Base-by-base conservation (phyloP, 257 asterid genomes). In the Schizonepeta tenuifolia region DNA sequence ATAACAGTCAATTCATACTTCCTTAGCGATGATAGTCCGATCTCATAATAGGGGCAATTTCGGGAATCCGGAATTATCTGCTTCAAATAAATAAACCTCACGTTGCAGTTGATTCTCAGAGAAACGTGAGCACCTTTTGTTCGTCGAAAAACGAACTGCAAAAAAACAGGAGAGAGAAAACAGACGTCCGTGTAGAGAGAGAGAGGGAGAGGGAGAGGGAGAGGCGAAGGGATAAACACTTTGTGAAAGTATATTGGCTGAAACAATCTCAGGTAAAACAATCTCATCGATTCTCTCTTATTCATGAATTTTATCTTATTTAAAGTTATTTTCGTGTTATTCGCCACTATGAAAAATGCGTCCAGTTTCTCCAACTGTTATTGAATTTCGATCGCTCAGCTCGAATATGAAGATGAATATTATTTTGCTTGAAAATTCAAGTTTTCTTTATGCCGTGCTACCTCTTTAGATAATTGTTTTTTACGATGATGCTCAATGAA, bases 1-100 rank as follows among this genome's bases (percentile, higher is more conserved):
- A 80, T 8, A 71, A 0, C 13, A 1, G 82, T 77, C 82, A 77
- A 50, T 54, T 13, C 51, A 1, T 0, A 4, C 2, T 26, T 38
- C 41, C 46, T 53, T 10, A 7, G 5, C 21, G 15, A 17, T 51
- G 0, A 20, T 17, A 15, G 55, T n/a, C 55, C 6, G n/a, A 65
- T 35, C 18, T 18, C 31, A 18, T 1, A 26, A 1, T 6, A 41
- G 72, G 88, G 88, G 81, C 22, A 65, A 1, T 54, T 60, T 72
- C n/a, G 86, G 83, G 10, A 73, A 35, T 40, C 18, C 22, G 7
- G 18, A 2, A 13, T 35, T 21, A 50, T 3, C 50, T 0, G 22
- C 81, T 75, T 77, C 67, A 80, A 74, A 77, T 68, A 67, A 41
- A 50, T 62, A 69, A 33, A 49, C 73, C 71, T 64, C 55, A 55